These are phyloP conservation scores for Termitomyces sp. DNA, from an alignment of 768 basidiomycete species.

Conservation along the genomic window DNA sequence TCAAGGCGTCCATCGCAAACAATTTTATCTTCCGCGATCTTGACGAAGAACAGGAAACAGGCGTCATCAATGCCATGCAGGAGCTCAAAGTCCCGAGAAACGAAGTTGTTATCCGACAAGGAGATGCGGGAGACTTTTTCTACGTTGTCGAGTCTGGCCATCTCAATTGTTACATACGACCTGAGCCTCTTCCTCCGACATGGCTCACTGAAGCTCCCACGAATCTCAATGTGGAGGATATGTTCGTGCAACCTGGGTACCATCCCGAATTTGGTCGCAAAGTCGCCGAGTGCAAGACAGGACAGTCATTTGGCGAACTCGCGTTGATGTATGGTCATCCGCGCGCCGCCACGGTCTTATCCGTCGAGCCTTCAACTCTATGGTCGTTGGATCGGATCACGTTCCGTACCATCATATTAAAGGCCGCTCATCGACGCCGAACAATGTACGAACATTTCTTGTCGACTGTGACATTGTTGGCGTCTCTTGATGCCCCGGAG, in stretches of 20 bases:
- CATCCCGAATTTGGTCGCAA: constrained; percentile 75
- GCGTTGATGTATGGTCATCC: constrained; percentile 98
- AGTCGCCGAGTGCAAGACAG: constrained; percentile 82
- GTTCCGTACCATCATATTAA: constrained; percentile 96
- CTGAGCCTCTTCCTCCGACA: constrained; percentile 61
- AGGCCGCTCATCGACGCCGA: constrained; percentile 84
- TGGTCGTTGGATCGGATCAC: constrained; percentile 98
- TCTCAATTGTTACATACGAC: constrained; percentile 79
- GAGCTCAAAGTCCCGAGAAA: constrained; percentile 70
- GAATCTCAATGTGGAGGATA: constrained; percentile 42
- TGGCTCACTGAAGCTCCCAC: constrained; percentile 49
- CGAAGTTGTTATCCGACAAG: constrained; percentile 94
- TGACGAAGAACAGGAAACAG: constrained; percentile 92
- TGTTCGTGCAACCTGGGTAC: constrained; percentile 60
- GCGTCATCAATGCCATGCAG: constrained; percentile 94
- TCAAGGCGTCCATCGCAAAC: constrained; percentile 81
- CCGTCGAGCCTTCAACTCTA: constrained; percentile 77
- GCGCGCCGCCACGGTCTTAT: constrained; percentile 90
- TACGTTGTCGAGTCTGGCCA: constrained; percentile 93
- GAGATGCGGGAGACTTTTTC: constrained; percentile 95
- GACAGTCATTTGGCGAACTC: constrained; percentile 91
- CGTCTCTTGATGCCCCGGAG: constrained; percentile 83
- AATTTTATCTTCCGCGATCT: constrained; percentile 96
- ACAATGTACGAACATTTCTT: constrained; percentile 98
- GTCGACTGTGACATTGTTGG: constrained; percentile 83